Base-by-base conservation (phyloP, 176 grass and related monocot genomes). In the Aegilops speltoides region DNA sequence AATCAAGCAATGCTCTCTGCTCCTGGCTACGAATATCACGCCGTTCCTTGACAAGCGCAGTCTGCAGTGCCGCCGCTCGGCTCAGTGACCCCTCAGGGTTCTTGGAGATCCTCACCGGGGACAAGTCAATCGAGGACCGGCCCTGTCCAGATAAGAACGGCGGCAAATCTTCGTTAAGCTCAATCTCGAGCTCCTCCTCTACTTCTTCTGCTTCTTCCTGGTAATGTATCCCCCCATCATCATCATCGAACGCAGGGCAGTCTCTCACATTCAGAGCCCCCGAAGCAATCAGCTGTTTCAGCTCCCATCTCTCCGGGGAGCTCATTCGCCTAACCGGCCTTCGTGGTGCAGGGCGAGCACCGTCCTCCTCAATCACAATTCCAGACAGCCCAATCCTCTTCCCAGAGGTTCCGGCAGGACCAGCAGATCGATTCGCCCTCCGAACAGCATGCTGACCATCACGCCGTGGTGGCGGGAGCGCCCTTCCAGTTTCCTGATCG, bases 141-240 rank as follows among this genome's bases (percentile, higher is more conserved):
- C 79, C 87, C 68, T 84, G 75, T 26, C 92, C 92, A 23, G 40
- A 79, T 48, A 97, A 92, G 86, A 97, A 97, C 2, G 78, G 86
- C 0, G 95, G 95, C 40, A 93, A 90, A 61, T 97, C 90, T 75
- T 97, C 90, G 41, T 94, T 97, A 40, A 97, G 90, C 82, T 94
- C 95, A 31, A 97, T 91, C 67, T 97, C 95, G 0, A 91, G 76
- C 80, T 97, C 95, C 78, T 92, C 88, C 83, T 97, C 95, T 4
- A 86, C 62, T 13, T 89, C 92, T 79, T 92, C 70, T 31, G 31
- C 31, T 88, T 73, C 71, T 45, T 46, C 90, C 83, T 89, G 90
- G 81, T 89, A 91, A 64, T 87, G 40, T 57, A 89, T 15, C 20
- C 83, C 92, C 9, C 91, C 90, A 36, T 68, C 86, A 80, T 91